Percentiles rank a stretch among this genome's conserved stretches.
Conservation (phyloP, 768 basidiomycete species). For the Pulveroboletus sp. region DNA sequence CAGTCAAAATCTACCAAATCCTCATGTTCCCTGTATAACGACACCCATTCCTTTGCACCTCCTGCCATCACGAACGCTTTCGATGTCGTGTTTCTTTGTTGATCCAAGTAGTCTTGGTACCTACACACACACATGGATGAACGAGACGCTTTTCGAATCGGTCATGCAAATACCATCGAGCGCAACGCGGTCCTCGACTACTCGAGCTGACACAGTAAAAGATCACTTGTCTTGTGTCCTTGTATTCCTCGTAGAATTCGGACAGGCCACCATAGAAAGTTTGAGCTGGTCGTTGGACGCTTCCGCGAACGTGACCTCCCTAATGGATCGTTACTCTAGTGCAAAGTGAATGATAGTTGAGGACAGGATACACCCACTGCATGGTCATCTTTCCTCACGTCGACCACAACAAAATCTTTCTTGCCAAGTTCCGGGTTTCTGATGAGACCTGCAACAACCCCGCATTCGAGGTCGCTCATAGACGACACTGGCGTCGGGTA, state of each 20-base stretch:
- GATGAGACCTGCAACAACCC: conserved; percentile 35
- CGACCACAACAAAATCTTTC: conserved; percentile 40
- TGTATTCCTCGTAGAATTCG: conserved; percentile 38
- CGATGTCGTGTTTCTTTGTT: conserved; percentile 28
- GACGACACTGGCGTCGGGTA: conserved; percentile 39
- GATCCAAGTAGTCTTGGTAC: conserved; percentile 48
- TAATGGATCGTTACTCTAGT: conserved; percentile 15
- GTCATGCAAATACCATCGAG: conserved; percentile 41
- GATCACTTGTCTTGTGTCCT: conserved; percentile 38
- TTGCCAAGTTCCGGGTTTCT: conserved; percentile 7
- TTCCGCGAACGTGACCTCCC: conserved; percentile 53
- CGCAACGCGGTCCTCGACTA: conserved; percentile 51
- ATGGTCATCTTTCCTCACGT: conserved; percentile 47
- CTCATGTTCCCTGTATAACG: conserved; percentile 26
- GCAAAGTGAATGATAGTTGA: background rate
- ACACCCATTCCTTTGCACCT: conserved; percentile 40
- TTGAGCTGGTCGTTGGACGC: conserved; percentile 45
- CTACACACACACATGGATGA: conserved; percentile 20
- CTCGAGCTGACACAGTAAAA: conserved; percentile 53
- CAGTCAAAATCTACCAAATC: conserved; percentile 21
- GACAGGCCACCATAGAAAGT: conserved; percentile 45
- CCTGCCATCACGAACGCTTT: conserved; percentile 40
- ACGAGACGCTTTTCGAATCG: background rate
- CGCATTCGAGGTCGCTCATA: conserved; percentile 27
- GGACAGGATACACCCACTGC: conserved; percentile 28